Evolutionary conservation across 2,329 filamentous ascomycete genomes (phyloP).

Genomic region (Colletotrichum agaves): DNA sequence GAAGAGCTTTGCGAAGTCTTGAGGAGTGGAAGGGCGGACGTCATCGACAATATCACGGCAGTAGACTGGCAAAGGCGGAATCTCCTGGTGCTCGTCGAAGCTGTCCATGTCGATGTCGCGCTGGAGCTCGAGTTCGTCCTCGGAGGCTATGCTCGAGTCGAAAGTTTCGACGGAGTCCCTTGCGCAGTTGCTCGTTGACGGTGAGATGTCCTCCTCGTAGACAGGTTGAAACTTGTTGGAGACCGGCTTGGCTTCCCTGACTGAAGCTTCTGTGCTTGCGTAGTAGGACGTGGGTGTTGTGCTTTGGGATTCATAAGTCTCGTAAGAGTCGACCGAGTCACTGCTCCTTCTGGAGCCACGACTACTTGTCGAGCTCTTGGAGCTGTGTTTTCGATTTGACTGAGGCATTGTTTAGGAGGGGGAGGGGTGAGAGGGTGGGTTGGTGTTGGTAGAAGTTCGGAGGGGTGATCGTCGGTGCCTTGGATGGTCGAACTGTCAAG

Average conservation of each 20-base stretch:
- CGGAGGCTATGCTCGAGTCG: constrained; percentile 75
- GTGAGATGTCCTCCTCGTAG: constrained; percentile 50
- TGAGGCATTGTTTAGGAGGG: constrained; percentile 43
- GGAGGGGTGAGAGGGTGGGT: neutral
- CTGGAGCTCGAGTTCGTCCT: constrained; percentile 58
- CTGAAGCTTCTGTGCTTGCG: constrained; percentile 52
- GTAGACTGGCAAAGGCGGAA: constrained; percentile 68
- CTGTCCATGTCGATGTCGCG: constrained; percentile 49
- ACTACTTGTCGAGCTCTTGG: constrained; percentile 51
- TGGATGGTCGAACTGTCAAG: constrained; percentile 5
- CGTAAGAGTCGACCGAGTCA: constrained; percentile 53
- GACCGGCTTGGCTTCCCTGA: constrained; percentile 43
- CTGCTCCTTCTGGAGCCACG: constrained; percentile 55
- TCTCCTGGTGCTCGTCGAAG: constrained; percentile 46
- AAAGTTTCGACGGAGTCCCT: constrained; percentile 81
- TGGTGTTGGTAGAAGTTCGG: constrained; percentile 1
- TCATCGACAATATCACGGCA: constrained; percentile 71
- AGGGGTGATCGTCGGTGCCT: constrained; percentile 9
- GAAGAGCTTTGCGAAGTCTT: constrained; percentile 86
- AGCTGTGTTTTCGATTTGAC: constrained; percentile 50
- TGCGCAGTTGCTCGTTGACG: constrained; percentile 55
- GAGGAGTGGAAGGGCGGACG: constrained; percentile 80
- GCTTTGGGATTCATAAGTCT: constrained; percentile 58
- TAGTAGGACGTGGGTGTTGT: constrained; percentile 60
- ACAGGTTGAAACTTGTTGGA: constrained; percentile 39